These are phyloP conservation scores for Tylopilus balloui DNA, from an alignment of 768 basidiomycete genomes.

Conservation along the genomic window DNA sequence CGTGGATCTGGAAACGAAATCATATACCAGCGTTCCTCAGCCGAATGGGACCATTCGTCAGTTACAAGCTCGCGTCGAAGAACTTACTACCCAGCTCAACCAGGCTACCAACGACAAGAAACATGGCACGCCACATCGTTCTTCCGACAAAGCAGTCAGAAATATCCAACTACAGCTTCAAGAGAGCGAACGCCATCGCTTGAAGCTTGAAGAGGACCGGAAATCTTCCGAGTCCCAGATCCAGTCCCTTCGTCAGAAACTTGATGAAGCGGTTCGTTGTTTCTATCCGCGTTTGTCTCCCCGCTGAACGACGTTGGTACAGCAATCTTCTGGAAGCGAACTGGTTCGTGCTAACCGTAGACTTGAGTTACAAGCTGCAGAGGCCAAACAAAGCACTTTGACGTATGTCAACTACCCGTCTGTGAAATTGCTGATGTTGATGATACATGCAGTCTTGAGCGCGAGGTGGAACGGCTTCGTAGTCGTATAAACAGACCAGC, in stretches of 20 bases:
- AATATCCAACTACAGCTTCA: constrained; percentile 52
- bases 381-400: constrained; percentile 66
- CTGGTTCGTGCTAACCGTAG: constrained; percentile 69
- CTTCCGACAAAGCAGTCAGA: constrained; percentile 45
- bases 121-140: constrained; percentile 32
- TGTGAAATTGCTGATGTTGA: constrained; percentile 1
- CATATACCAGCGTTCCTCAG: constrained; percentile 62
- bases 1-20: constrained; percentile 77
- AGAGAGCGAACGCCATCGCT: constrained; percentile 60
- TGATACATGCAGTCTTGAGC: constrained; percentile 45
- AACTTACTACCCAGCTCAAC: constrained; percentile 48
- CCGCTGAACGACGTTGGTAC: constrained; percentile 9
- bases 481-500: constrained; percentile 58
- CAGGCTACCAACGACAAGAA: constrained; percentile 41
- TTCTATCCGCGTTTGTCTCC: not conserved
- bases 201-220: constrained; percentile 63
- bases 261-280: constrained; percentile 57
- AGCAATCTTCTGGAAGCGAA: constrained; percentile 71
- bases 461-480: constrained; percentile 66
- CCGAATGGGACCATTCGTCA: constrained; percentile 52
- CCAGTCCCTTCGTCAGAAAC: constrained; percentile 47
- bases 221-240: constrained; percentile 57
- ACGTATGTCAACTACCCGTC: constrained; percentile 41
- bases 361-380: constrained; percentile 71
- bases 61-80: constrained; percentile 68